Evolutionary conservation across 2,329 filamentous ascomycete genomes (phyloP).

Genomic region (Colletotrichum sp.): DNA sequence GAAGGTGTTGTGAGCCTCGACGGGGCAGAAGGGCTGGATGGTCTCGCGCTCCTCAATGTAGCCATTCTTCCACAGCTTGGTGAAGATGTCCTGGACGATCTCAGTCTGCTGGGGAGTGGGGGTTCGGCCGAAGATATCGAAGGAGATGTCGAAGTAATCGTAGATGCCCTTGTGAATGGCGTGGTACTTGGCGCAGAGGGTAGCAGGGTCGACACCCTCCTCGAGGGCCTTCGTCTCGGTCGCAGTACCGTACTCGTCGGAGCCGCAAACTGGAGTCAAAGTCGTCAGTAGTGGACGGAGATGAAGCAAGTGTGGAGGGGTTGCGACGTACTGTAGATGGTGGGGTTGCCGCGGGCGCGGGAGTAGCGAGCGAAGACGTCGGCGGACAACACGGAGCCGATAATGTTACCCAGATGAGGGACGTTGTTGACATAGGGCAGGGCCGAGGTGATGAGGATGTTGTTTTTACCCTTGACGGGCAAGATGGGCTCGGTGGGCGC

Average conservation of each 20-base stretch:
- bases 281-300: background rate
- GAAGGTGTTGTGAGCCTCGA: conserved; percentile 74
- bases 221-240: conserved; percentile 96
- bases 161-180: conserved; percentile 89
- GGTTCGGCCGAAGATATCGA: conserved; percentile 94
- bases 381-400: conserved; percentile 85
- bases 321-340: conserved; percentile 63
- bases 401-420: conserved; percentile 87
- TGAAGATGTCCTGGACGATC: conserved; percentile 92
- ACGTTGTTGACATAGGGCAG: conserved; percentile 78
- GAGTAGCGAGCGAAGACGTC: conserved; percentile 86
- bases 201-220: conserved; percentile 79
- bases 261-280: conserved; percentile 40
- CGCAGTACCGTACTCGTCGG: conserved; percentile 92
- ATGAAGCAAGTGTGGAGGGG: background rate
- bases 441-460: conserved; percentile 91
- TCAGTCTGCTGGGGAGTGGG: conserved; percentile 88
- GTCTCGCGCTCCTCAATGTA: conserved; percentile 88
- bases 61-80: conserved; percentile 84
- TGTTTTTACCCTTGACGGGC: conserved; percentile 76
- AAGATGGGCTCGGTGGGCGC: conserved; percentile 51
- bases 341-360: conserved; percentile 79
- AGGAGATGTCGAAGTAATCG: conserved; percentile 93
- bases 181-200: conserved; percentile 93
- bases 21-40: conserved; percentile 82